Evolutionary conservation across 2,329 filamentous ascomycete genomes (phyloP).

Genomic region (Purpureocillium takamizusanense): DNA sequence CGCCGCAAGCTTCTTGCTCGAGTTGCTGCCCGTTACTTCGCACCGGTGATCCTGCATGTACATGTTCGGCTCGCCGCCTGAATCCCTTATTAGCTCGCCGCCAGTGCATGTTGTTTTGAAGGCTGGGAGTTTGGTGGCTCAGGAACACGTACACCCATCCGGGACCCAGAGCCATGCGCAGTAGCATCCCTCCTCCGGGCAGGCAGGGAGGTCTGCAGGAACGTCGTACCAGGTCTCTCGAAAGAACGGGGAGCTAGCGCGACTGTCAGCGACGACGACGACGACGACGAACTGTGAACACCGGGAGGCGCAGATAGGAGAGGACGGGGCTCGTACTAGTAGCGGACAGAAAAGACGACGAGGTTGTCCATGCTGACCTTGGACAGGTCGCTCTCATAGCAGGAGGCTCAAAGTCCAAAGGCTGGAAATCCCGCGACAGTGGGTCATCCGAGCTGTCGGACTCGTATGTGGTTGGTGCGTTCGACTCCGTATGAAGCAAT

Average conservation of each 20-base stretch:
- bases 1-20: constrained; percentile 28
- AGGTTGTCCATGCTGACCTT: too few relatives aligned
- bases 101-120: not conserved
- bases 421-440: too few relatives aligned
- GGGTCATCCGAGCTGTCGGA: too few relatives aligned
- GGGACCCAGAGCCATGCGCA: constrained; percentile 22
- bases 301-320: too few relatives aligned
- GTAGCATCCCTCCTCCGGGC: constrained; percentile 18
- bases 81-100: not conserved
- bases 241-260: constrained; percentile 17
- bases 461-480: too few relatives aligned
- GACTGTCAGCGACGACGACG: not conserved
- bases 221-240: constrained; percentile 19
- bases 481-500: too few relatives aligned
- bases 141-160: constrained; percentile 11
- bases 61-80: constrained; percentile 18
- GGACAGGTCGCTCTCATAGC: too few relatives aligned
- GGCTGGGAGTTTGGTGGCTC: too few relatives aligned
- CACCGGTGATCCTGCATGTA: constrained; percentile 42
- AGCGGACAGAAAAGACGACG: too few relatives aligned
- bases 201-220: constrained; percentile 15
- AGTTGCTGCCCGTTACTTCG: constrained; percentile 31
- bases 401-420: too few relatives aligned
- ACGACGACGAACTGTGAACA: too few relatives aligned
- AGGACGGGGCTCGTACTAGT: too few relatives aligned